Conservation (phyloP, 345 rosid genomes). For the Sisymbrium irio region DNA sequence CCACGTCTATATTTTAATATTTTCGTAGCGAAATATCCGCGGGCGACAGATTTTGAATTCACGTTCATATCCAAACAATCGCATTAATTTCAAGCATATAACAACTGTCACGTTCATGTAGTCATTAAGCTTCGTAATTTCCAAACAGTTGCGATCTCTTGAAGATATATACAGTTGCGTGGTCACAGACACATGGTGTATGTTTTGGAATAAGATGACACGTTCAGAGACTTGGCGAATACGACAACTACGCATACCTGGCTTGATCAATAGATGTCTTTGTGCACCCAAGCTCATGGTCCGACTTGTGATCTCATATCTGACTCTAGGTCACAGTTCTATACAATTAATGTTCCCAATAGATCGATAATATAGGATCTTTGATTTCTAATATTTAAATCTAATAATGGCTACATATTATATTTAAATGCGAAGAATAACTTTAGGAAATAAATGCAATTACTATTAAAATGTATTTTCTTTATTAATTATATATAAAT, state of each 20-base stretch:
- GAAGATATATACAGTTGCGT: background rate
- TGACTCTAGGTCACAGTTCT: background rate
- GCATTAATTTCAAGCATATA: background rate
- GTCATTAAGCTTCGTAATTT: background rate
- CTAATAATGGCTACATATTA: background rate
- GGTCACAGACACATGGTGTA: background rate
- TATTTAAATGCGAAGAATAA: background rate
- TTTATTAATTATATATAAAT: background rate
- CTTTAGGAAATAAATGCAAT: background rate
- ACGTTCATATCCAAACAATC: constrained; percentile 13
- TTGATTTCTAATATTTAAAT: background rate
- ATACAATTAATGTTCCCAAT: no score
- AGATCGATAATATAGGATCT: no score
- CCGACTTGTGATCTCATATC: background rate
- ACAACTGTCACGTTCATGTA: background rate
- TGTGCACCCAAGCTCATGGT: background rate
- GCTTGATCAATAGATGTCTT: background rate
- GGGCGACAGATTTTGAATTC: constrained; percentile 5
- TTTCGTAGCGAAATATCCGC: constrained; percentile 15
- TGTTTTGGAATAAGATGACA: background rate
- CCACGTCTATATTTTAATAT: constrained; percentile 13
- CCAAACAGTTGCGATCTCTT: background rate
- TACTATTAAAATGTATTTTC: background rate
- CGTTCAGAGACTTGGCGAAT: background rate
- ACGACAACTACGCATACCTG: background rate